Conservation (phyloP, 306 rosid genomes). For the Albizia julibrissin region DNA sequence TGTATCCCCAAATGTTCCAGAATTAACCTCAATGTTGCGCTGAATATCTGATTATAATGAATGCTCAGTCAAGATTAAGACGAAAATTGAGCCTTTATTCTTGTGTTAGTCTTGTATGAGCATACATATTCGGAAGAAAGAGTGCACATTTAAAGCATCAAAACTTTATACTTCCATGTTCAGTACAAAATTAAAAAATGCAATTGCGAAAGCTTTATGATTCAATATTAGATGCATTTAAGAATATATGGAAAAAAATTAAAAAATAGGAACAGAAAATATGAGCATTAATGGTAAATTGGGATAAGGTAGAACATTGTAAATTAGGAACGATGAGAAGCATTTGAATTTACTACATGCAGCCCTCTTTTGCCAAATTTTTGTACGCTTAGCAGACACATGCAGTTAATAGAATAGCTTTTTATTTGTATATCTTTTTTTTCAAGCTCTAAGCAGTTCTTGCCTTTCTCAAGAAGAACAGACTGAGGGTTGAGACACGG, state of each 20-base stretch:
- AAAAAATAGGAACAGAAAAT: neutral
- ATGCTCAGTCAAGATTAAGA: conserved; percentile 4
- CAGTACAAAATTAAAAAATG: neutral
- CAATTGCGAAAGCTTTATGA: neutral
- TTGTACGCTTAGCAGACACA: neutral
- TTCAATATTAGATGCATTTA: neutral
- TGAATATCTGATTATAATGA: conserved; percentile 76
- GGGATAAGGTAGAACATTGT: neutral
- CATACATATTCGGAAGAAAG: conserved; percentile 3
- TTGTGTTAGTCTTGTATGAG: neutral
- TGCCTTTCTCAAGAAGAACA: neutral
- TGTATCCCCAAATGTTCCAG: conserved; percentile 76
- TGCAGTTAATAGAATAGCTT: conserved; percentile 9
- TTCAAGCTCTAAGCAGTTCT: neutral
- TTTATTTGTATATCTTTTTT: conserved; percentile 1
- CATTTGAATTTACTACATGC: neutral
- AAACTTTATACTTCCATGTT: neutral
- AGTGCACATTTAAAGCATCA: neutral
- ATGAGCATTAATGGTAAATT: neutral
- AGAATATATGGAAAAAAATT: neutral
- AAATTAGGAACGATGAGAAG: neutral
- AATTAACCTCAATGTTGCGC: conserved; percentile 71
- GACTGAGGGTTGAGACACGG: neutral
- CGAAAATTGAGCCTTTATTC: neutral
- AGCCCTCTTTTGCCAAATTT: neutral